A percentile compares a stretch with the other conserved stretches of the same genome.
phyloP scores from a whole-genome alignment of 192 early-diverging fungal species.

The Coemansia sp. region DNA sequence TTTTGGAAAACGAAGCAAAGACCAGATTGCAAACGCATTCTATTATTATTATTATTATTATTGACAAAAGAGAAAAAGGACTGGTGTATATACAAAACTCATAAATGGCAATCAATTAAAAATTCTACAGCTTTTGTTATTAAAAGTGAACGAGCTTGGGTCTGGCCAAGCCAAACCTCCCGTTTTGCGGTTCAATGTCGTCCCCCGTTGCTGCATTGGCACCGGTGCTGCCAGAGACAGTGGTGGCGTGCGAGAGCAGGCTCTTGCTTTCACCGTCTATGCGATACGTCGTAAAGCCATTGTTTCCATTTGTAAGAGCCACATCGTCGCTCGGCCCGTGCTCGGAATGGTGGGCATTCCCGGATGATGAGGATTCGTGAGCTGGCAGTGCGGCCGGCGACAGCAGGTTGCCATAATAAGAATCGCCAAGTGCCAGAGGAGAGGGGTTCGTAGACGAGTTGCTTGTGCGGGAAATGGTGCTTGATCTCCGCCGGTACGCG shows the following conservation, averaged over 20 bases:
- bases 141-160: constrained; percentile 19
- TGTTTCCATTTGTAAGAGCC: neutral
- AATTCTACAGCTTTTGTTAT: neutral
- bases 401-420: neutral
- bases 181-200: neutral
- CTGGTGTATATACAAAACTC: neutral
- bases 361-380: neutral
- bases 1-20: neutral
- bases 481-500: constrained; percentile 46
- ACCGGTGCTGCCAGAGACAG: neutral
- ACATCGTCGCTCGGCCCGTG: neutral
- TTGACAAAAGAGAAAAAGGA: neutral
- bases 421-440: neutral
- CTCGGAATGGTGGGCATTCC: neutral
- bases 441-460: constrained; percentile 17
- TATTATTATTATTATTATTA: too few species aligned
- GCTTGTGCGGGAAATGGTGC: constrained; percentile 45
- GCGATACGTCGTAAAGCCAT: neutral
- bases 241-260: neutral
- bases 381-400: neutral
- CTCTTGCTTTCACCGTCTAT: neutral
- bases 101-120: neutral
- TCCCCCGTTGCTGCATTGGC: constrained; percentile 8
- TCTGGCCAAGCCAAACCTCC: constrained; percentile 24
- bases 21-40: too few species aligned